These are phyloP conservation scores for Salmacisia buchloeana DNA, from an alignment of 1,284 basidiomycete species.

Conservation along the genomic window DNA sequence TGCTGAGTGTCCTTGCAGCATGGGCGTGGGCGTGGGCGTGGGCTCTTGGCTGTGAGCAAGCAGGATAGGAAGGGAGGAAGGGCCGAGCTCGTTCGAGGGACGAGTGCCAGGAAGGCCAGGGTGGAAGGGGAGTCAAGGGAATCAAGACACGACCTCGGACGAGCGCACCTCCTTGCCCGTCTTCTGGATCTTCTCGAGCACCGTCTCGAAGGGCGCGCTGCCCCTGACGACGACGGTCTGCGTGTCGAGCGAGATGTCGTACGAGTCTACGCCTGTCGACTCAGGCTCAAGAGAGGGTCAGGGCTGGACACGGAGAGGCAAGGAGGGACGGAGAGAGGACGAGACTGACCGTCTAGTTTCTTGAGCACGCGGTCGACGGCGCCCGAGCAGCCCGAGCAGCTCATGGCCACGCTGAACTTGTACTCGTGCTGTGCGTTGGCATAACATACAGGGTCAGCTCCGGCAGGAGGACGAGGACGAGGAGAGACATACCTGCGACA, in stretches of 20 bases:
- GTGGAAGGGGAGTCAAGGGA: too few species aligned
- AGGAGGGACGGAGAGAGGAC: not conserved
- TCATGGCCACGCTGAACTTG: constrained; percentile 70
- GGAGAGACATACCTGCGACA: too few species aligned
- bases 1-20: too few species aligned
- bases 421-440: constrained; percentile 52
- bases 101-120: too few species aligned
- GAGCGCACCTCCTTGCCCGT: constrained; percentile 70
- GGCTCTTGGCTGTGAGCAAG: too few species aligned
- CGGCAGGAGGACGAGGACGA: not conserved
- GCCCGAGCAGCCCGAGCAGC: constrained; percentile 72
- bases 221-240: constrained; percentile 69
- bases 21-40: too few species aligned
- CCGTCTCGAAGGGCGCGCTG: constrained; percentile 61
- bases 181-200: constrained; percentile 72
- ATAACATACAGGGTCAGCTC: not conserved
- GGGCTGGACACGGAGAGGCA: not conserved
- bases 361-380: constrained; percentile 68
- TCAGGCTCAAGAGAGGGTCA: not conserved
- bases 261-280: constrained; percentile 29
- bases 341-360: constrained; percentile 61
- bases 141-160: constrained; percentile 23
- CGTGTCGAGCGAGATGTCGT: constrained; percentile 61
- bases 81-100: not conserved
- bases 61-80: not conserved